Base-by-base conservation (phyloP, 2,329 filamentous ascomycete species). In the Chrysosporium keratinophilum region DNA sequence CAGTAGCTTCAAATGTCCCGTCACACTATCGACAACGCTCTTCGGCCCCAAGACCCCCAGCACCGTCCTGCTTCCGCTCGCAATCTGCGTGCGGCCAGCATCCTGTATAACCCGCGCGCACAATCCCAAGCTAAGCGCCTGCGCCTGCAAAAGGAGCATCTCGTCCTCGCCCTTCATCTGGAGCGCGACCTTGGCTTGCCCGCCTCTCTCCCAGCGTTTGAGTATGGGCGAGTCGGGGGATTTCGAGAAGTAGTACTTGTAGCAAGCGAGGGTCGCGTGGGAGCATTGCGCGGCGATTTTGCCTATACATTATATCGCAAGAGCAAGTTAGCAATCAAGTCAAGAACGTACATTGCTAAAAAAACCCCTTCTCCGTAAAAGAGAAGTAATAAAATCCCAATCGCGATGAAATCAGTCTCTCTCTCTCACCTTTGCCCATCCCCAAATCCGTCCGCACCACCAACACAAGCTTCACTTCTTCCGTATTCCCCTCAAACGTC, bases 201-300 rank as follows among this genome's bases (percentile, higher is more conserved):
- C 93, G 53, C 78, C 73, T 50, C 76, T 77, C 72, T 98, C 93
- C 93, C 93, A 98, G 60, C 85, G 84, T 60, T 78, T 78, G 47
- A 98, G 80, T 50, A 95, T 74, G 40, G 78, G 72, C 50, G 77
- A 72, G 50, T 73, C 69, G 2, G 75, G 69, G n/a, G 80, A 74
- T 52, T 74, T 70, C 43, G 75, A 71, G 54, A 81, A 72, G 59
- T 94, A 82, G 56, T 83, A 75, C 74, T 96, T 97, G 82, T 95
- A 98, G 79, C 91, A 97, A 53, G 91, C 90, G 54, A 98, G 83
- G 2, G 91, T 95, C n/a, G 93, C 93, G 71, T 97, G 93, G 48
- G 85, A 87, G 72, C 87, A 91, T 72, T 97, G 93, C 6, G 93
- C 93, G 54, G 88, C 93, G 64, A 97, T 96, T 78, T 98, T 98